Percentiles rank a stretch among this genome's conserved stretches.
Conservation (phyloP, 768 basidiomycete species). For the Naematelia encephala region DNA sequence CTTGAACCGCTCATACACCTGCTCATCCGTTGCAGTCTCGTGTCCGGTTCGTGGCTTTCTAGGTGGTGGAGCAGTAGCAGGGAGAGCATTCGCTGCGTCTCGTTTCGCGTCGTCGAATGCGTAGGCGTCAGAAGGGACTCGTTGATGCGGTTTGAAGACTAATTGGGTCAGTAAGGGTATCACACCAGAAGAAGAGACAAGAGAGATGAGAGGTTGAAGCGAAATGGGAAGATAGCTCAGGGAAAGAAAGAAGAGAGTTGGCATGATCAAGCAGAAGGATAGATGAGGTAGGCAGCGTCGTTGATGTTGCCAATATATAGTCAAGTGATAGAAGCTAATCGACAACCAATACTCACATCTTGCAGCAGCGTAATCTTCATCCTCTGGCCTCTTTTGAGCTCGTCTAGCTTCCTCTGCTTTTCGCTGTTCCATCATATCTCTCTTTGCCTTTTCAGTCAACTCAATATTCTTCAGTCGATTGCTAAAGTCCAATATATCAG, state of each 20-base stretch:
- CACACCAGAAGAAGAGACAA: neutral
- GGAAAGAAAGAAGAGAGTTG: neutral
- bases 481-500: slow-evolving; percentile 52
- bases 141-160: slow-evolving; percentile 60
- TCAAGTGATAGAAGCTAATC: neutral
- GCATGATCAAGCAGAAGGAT: neutral
- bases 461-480: slow-evolving; percentile 90
- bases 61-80: slow-evolving; percentile 52
- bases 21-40: slow-evolving; percentile 86
- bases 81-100: slow-evolving; percentile 74
- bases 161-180: slow-evolving; percentile 54
- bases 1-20: slow-evolving; percentile 90
- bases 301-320: neutral
- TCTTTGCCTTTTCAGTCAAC: slow-evolving; percentile 94
- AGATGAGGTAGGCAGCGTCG: neutral
- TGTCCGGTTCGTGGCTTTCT: slow-evolving; percentile 54
- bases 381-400: slow-evolving; percentile 47
- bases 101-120: slow-evolving; percentile 83
- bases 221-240: neutral
- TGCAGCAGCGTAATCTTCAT: slow-evolving; percentile 79
- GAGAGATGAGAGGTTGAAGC: neutral
- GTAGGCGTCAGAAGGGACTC: slow-evolving; percentile 77
- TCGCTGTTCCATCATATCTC: slow-evolving; percentile 65
- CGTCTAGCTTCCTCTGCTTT: slow-evolving; percentile 54
- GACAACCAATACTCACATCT: slow-evolving; percentile 65